Base-by-base conservation (phyloP, 169 alveolate species). In the Ichthyophthirius multifiliis region DNA sequence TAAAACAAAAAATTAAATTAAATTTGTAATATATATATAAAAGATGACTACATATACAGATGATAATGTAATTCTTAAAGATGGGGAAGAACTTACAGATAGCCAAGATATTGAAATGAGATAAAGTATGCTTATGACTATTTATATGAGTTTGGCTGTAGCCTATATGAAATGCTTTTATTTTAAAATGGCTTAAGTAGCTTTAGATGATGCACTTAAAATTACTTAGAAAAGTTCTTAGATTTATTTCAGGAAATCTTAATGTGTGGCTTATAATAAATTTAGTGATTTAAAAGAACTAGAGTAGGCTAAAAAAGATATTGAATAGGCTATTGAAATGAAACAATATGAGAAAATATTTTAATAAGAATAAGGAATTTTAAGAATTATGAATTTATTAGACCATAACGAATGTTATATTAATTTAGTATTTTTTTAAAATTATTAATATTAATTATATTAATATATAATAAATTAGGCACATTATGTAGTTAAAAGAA, bases 101-200 rank as follows among this genome's bases (percentile, higher is more conserved):
- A 41, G 55, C 6, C 30, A 67, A 67, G 77, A 67, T 67, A 67
- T 67, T 67, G 77, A 67, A 20, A 67, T 67, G 77, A 67, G 77
- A 67, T 18, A 67, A 13, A 34, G 55, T 9, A 67, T 67, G 77
- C 12, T 67, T 9, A 35, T 34, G 39, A 67, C 62, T 16, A 67
- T 67, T 5, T 39, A 34, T 3, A 67, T 67, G 77, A 35, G 43
- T 41, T 34, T 67, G 15, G 77, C 62, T 0, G 77, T 67, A 5
- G 48, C 39, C 16, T 67, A 67, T 39, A 67, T 67, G 48, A 67
- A 67, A 20, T 37, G 43, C 10, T 34, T 34, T 15, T 41, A 67
- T 15, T 67, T 67, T 31, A 67, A 67, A 20, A 18, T 67, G 63
- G 77, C 77, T 2, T 5, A 37, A 37, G n/a, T 2, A 4, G 77